Base-by-base conservation (phyloP, 441 rosid genomes). In the Erysimum cheiri region DNA sequence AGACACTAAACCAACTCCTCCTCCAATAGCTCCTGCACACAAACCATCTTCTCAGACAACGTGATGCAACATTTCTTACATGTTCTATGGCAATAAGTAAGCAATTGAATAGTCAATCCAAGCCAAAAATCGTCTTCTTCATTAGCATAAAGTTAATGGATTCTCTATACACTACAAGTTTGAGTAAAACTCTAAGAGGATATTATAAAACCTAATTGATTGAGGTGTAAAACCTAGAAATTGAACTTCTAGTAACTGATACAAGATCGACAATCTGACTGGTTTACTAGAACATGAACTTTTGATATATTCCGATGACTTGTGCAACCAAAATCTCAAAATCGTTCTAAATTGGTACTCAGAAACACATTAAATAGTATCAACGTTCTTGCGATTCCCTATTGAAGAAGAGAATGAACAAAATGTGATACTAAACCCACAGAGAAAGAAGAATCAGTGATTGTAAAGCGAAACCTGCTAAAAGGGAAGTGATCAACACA, bases 1-100 rank as follows among this genome's bases (percentile, higher is more conserved):
- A 22, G 98, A 90, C 6, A 86, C 71, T 73, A 83, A 76, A 22
- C 96, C 96, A 76, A 69, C 80, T 43, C 91, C 96, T 79, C 85
- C 96, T n/a, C 97, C 96, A 2, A 70, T 78, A 61, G 80, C 31
- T 47, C 95, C 96, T 88, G 79, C 71, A 56, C 32, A 69, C 7
- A 2, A 71, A 55, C 47, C 46, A 71, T 48, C 43, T 29, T 59
- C 47, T 69, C 66, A 69, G 49, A 37, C 26, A 49, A 60, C 0
- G 11, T 0, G 4, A 13, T 31, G n/a, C n/a, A n/a, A n/a, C n/a
- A n/a, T n/a, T n/a, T n/a, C n/a, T n/a, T n/a, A n/a, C n/a, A n/a
- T n/a, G n/a, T n/a, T n/a, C n/a, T n/a, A n/a, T n/a, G n/a, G n/a
- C n/a, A n/a, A n/a, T n/a, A n/a, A n/a, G n/a, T n/a, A n/a, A n/a